Percentiles rank a stretch among this genome's conserved stretches.
phyloP scores from a whole-genome alignment of 2,329 filamentous ascomycete species.

The Epichloe uncinata region DNA sequence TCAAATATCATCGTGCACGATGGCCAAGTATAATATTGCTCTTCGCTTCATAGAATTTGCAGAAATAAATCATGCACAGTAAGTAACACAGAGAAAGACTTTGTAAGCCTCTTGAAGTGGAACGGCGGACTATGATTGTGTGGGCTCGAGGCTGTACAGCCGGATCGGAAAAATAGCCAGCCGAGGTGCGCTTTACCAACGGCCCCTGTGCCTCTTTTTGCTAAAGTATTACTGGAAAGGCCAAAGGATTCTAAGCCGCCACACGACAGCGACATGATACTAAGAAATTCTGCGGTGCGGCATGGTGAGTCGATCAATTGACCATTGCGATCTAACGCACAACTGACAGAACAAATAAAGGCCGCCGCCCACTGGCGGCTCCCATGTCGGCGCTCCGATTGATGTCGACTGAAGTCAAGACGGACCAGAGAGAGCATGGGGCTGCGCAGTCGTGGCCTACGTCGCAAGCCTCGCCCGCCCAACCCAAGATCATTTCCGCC shows the following conservation, averaged over 20 bases:
- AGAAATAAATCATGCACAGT: too few relatives aligned
- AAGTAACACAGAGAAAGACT: background rate
- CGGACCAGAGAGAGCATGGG: conserved; percentile 6
- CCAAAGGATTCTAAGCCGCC: background rate
- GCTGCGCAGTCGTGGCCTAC: conserved; percentile 12
- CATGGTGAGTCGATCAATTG: conserved; percentile 30
- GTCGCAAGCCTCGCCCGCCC: conserved; percentile 9
- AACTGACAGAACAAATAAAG: conserved; percentile 4
- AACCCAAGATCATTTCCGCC: conserved; percentile 10
- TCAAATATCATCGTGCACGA: background rate
- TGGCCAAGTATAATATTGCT: too few relatives aligned
- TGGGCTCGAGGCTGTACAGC: background rate
- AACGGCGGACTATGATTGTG: background rate
- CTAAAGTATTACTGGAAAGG: background rate
- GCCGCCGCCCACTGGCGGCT: conserved; percentile 35
- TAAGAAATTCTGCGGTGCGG: conserved; percentile 40
- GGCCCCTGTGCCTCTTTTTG: background rate
- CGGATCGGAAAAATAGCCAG: conserved; percentile 10
- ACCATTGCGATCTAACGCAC: background rate
- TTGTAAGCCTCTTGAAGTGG: background rate
- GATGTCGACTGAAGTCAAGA: conserved; percentile 18
- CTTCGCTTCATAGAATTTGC: too few relatives aligned
- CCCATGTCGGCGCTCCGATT: conserved; percentile 24
- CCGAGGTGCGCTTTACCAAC: background rate
- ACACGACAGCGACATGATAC: conserved; percentile 33